Base-by-base conservation (phyloP, 768 basidiomycete genomes). In the Podaxis sp. region DNA sequence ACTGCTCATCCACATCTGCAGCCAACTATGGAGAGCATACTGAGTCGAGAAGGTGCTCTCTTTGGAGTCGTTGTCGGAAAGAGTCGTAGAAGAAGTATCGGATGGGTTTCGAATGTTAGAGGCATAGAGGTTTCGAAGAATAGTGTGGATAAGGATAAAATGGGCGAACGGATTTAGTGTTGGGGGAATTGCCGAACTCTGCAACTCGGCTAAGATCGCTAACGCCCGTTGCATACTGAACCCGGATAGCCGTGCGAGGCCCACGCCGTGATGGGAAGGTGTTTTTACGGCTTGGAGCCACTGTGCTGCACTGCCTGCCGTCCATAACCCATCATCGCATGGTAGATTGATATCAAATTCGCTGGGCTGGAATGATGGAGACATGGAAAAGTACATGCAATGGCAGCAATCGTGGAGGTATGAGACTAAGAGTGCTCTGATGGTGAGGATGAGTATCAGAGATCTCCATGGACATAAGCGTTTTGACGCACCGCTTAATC, bases 341-440 rank as follows among this genome's bases (percentile, higher is more conserved):
- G 86, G 86, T 17, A 88, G 78, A 44, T 77, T 75, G 26, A 85
- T 70, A 57, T 79, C 78, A 15, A 87, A 74, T 64, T 87, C 85
- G 30, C 75, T 67, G 1, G 79, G 74, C 2, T 72, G 71, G 71
- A 84, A 84, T 0, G 82, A 78, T 2, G 84, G 81, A 2, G 76
- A 70, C 19, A 80, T 66, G 11, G 81, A 79, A 67, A 82, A 87
- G 71, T 79, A 85, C 44, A 87, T 81, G 68, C 79, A 79, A 63
- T 84, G 81, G 36, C 75, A 81, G 69, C 80, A 82, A 68, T 88
- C 87, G 65, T 87, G 86, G 24, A 84, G 71, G 71, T 83, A 87
- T 0, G 82, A 80, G 28, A 87, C 67, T 38, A 79, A 69, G 30
- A 84, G 73, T 8, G 77, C 78, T 39, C 82, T 84, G 59, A 66